Conservation (phyloP, 805 yeast genomes). For the Ogataea allantospora region DNA sequence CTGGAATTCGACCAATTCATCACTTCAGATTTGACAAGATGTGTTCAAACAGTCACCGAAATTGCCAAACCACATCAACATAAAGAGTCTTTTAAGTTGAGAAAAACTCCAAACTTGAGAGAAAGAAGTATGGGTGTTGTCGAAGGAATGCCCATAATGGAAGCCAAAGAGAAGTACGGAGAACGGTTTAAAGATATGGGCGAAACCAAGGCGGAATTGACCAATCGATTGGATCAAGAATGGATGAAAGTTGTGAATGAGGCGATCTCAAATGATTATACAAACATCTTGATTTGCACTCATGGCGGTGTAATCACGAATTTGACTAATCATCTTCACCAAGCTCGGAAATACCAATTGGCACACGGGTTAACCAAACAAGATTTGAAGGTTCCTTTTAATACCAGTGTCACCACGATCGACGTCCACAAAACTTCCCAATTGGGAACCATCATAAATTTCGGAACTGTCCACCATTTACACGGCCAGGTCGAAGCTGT, state of each 20-base stretch:
- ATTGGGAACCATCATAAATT: constrained; percentile 46
- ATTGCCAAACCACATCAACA: constrained; percentile 34
- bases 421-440: constrained; percentile 45
- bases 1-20: constrained; percentile 45
- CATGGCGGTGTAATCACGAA: constrained; percentile 83
- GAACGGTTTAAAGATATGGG: constrained; percentile 62
- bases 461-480: constrained; percentile 70
- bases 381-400: constrained; percentile 60
- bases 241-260: constrained; percentile 44
- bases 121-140: constrained; percentile 79
- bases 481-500: constrained; percentile 53
- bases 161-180: constrained; percentile 62
- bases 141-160: constrained; percentile 69
- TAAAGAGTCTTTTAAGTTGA: constrained; percentile 24
- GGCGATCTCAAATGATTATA: constrained; percentile 33
- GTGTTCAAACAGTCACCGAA: constrained; percentile 54
- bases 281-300: constrained; percentile 61
- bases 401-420: constrained; percentile 69
- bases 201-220: constrained; percentile 49
- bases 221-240: constrained; percentile 46
- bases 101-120: constrained; percentile 47
- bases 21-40: constrained; percentile 56
- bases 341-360: constrained; percentile 38
- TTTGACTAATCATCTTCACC: constrained; percentile 49
- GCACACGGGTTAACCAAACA: constrained; percentile 38